Percentiles rank a stretch among this genome's conserved stretches.
phyloP scores from a whole-genome alignment of 2,329 filamentous ascomycete genomes.

The Fusarium sublunatum region DNA sequence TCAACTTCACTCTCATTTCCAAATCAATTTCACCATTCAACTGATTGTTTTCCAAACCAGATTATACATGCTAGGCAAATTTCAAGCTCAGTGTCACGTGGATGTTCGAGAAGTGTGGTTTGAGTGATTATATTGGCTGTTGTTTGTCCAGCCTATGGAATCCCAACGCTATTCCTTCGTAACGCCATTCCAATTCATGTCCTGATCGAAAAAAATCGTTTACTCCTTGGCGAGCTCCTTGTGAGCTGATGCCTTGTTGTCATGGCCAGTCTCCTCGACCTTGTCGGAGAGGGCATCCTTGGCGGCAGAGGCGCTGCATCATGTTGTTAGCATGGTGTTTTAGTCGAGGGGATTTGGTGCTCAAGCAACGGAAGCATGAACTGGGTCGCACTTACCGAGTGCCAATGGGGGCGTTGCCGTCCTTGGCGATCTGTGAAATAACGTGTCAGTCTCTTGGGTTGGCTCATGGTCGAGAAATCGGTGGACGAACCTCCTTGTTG shows the following conservation, averaged over 20 bases:
- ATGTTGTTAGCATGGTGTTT: conserved; percentile 44
- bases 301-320: conserved; percentile 56
- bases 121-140: conserved; percentile 12
- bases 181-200: conserved; percentile 23
- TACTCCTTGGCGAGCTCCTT: conserved; percentile 53
- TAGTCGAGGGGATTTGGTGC: fast-evolving
- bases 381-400: conserved; percentile 61
- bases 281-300: conserved; percentile 64
- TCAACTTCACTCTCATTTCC: neutral
- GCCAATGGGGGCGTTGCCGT: conserved; percentile 61
- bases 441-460: neutral
- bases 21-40: neutral
- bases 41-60: too few species aligned
- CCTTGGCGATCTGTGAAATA: conserved; percentile 65
- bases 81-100: neutral
- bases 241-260: conserved; percentile 57
- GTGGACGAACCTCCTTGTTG: conserved; percentile 66
- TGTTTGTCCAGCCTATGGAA: conserved; percentile 10
- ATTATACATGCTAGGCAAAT: too few species aligned
- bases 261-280: conserved; percentile 55
- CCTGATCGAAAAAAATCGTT: conserved; percentile 11
- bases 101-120: neutral
- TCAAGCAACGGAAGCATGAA: neutral
- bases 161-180: conserved; percentile 10
- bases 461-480: too few species aligned